Evolutionary conservation across 2,329 filamentous ascomycete species (phyloP), one percentile per base, ranked within the genome.

Genomic region (Botrytis paeoniae): DNA sequence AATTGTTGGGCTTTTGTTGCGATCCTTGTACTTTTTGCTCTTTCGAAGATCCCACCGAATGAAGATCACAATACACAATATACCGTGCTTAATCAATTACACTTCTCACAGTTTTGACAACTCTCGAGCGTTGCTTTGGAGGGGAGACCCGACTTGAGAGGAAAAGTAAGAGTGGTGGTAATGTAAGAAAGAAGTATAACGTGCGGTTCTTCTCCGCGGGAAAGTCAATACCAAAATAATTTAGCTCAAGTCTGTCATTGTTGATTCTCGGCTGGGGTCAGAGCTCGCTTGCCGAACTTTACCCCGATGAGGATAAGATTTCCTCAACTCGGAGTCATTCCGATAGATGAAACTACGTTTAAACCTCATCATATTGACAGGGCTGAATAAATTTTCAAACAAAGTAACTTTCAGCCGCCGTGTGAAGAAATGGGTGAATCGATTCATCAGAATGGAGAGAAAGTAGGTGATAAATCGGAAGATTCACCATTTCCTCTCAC

Each of bases 401-500:
- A 45, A 45, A 62, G 74, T 66, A 61, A 65, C 48, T 65, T 73
- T 66, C 73, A 68, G 71, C 73, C 70, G 70, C 73, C 64, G 59
- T 62, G 35, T 22, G 51, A 14, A 65, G 25, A 59, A 59, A 60
- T 43, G 62, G 57, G 48, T 41, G 62, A 70, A 64, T 64, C 54
- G 45, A 16, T 64, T 35, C 64, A 57, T 60, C 51, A 57, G 29
- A 69, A 51, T 22, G 54, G 35, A 57, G 57, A 66, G 22, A 66
- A 72, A n/a, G 22, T 57, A 48, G 41, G 66, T 32, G 37, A 9
- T 45, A 25, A 25, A 61, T 12, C 12, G n/a, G 74, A 76, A 22
- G 74, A 78, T 14, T 68, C 84, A 10, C 85, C 88, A 1, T 91
- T 91, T 75, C 86, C 87, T n/a, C 80, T 91, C 75, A 90, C 88